Percentiles rank a stretch among this genome's conserved stretches.
Conservation (phyloP, 2,329 filamentous ascomycete genomes). For the Sclerotinia spermophila region DNA sequence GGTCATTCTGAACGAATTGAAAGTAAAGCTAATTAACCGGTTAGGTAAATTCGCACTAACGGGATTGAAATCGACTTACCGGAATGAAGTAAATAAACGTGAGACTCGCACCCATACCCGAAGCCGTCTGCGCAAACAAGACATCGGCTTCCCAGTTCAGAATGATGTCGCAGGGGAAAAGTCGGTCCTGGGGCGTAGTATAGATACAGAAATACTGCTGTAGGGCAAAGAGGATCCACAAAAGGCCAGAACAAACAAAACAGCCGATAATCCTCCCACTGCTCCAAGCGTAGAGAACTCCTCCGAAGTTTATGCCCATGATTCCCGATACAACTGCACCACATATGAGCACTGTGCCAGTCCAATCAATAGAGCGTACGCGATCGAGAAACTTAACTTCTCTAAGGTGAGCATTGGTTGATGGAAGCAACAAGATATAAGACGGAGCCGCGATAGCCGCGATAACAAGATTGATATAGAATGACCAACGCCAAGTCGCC, state of each 20-base stretch:
- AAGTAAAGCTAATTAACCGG: conserved; percentile 34
- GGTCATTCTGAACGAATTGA: conserved; percentile 46
- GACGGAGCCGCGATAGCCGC: conserved; percentile 30
- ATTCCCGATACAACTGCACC: conserved; percentile 37
- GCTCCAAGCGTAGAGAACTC: conserved; percentile 34
- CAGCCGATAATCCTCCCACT: conserved; percentile 30
- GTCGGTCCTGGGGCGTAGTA: conserved; percentile 27
- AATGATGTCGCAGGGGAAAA: conserved; percentile 36
- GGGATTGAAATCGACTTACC: not conserved
- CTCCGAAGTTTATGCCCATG: conserved; percentile 38
- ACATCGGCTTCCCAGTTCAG: conserved; percentile 38
- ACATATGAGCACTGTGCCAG: conserved; percentile 34
- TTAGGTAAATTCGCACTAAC: not conserved
- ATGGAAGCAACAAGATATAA: conserved; percentile 22
- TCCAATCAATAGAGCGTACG: conserved; percentile 25
- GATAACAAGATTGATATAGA: conserved; percentile 37
- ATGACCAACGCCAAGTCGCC: conserved; percentile 35
- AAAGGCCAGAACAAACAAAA: conserved; percentile 45
- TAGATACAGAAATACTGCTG: conserved; percentile 33
- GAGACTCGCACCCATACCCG: conserved; percentile 38
- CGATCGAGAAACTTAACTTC: not conserved
- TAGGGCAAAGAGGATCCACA: conserved; percentile 27
- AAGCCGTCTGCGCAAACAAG: conserved; percentile 38
- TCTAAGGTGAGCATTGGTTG: not conserved
- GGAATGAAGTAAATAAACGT: conserved; percentile 43